A percentile compares a stretch with the other conserved stretches of the same genome.
These are phyloP conservation scores for Aspergillus pseudotamarii DNA, from an alignment of 2,329 filamentous ascomycete species.

Conservation along the genomic window DNA sequence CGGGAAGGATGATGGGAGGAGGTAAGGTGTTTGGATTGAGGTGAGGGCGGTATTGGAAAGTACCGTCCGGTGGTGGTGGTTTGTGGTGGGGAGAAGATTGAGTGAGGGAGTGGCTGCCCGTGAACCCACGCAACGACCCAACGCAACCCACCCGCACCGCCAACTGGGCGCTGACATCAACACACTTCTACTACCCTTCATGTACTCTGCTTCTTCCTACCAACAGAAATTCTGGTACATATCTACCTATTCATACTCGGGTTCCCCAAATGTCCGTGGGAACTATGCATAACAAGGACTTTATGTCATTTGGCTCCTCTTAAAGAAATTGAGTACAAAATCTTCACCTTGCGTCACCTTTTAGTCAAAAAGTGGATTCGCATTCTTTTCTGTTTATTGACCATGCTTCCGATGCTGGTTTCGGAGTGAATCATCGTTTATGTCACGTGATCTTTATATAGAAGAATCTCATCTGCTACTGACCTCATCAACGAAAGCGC, in stretches of 20 bases:
- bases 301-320: background rate
- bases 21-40: constrained; percentile 15
- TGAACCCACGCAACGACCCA: constrained; percentile 18
- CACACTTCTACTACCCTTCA: constrained; percentile 15
- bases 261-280: background rate
- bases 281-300: background rate
- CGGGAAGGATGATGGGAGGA: constrained; percentile 16
- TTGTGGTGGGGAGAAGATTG: constrained; percentile 19
- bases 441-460: background rate
- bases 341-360: background rate
- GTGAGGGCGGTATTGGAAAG: constrained; percentile 19
- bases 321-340: background rate
- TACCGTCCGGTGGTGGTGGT: constrained; percentile 17
- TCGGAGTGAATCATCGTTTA: background rate
- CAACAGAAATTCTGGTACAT: background rate
- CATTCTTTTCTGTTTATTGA: background rate
- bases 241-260: background rate
- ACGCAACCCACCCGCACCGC: constrained; percentile 11
- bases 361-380: background rate
- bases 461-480: background rate
- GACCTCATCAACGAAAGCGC: background rate
- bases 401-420: background rate
- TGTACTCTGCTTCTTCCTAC: background rate
- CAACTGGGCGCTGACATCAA: constrained; percentile 24
- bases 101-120: constrained; percentile 20